Evolutionary conservation across 2,329 filamentous ascomycete genomes (phyloP).

Genomic region (Paracorniculantispora psalliotae): DNA sequence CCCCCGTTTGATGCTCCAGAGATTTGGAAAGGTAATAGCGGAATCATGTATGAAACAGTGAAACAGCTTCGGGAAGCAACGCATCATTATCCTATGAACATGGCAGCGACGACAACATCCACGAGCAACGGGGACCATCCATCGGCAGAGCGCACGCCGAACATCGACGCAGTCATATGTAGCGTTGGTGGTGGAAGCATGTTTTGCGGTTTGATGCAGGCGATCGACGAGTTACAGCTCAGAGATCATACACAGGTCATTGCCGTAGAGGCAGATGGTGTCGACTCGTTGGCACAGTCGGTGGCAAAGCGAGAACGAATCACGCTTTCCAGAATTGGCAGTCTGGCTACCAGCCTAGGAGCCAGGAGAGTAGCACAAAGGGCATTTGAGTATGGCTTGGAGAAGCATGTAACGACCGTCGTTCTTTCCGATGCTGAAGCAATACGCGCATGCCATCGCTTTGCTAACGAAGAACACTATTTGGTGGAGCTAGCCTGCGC

Average conservation of each 20-base stretch:
- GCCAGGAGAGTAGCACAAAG: conserved; percentile 56
- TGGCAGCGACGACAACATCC: conserved; percentile 48
- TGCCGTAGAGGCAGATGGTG: conserved; percentile 68
- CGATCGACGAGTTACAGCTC: conserved; percentile 37
- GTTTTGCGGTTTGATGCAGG: conserved; percentile 66
- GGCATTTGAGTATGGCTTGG: conserved; percentile 28
- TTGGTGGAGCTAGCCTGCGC: conserved; percentile 27
- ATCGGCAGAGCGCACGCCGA: not conserved
- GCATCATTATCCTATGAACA: conserved; percentile 36
- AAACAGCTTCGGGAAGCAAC: conserved; percentile 27
- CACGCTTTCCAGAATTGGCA: conserved; percentile 64
- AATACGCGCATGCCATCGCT: conserved; percentile 23
- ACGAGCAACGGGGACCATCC: not conserved
- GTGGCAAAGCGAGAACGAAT: conserved; percentile 50
- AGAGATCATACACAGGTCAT: conserved; percentile 44
- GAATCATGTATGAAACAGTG: conserved; percentile 45
- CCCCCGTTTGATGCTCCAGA: conserved; percentile 63
- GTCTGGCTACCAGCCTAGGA: conserved; percentile 65
- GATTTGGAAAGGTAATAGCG: conserved; percentile 59
- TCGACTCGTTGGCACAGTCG: conserved; percentile 58
- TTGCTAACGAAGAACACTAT: conserved; percentile 25
- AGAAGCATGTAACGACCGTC: conserved; percentile 21
- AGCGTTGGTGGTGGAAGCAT: conserved; percentile 76
- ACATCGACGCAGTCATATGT: conserved; percentile 64
- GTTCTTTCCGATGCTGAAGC: conserved; percentile 25